A percentile compares a stretch with the other conserved stretches of the same genome.
These are phyloP conservation scores for Lathyrus sativus DNA, from an alignment of 306 rosid genomes.

Conservation along the genomic window DNA sequence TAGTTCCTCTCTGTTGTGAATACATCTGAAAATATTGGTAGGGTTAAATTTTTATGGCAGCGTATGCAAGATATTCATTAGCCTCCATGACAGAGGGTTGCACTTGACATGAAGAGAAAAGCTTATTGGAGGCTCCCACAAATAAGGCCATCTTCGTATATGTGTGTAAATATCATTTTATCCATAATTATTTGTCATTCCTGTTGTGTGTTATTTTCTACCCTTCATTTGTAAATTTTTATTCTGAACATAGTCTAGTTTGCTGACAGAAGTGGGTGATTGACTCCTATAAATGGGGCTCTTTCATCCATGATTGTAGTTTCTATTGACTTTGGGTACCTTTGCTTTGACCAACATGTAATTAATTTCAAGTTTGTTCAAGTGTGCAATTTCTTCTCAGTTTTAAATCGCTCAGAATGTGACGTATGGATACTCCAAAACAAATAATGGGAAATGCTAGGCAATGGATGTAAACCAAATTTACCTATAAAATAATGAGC, in stretches of 20 bases:
- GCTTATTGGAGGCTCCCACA: conserved; percentile 73
- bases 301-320: conserved; percentile 36
- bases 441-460: too few species aligned
- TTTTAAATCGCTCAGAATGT: not conserved
- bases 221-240: conserved; percentile 69
- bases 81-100: conserved; percentile 71
- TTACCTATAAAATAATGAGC: too few species aligned
- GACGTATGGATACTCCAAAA: not conserved
- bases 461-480: too few species aligned
- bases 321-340: conserved; percentile 36
- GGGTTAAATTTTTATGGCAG: conserved; percentile 50
- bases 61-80: conserved; percentile 80
- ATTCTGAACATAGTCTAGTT: conserved; percentile 48
- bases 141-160: conserved; percentile 86
- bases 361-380: conserved; percentile 43
- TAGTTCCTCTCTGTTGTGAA: conserved; percentile 46
- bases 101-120: conserved; percentile 49
- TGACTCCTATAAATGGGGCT: conserved; percentile 39
- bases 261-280: conserved; percentile 43
- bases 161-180: conserved; percentile 75
- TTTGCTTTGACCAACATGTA: conserved; percentile 43
- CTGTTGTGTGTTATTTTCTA: conserved; percentile 53
- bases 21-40: conserved; percentile 51
- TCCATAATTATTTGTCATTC: conserved; percentile 39
- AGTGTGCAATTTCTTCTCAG: conserved; percentile 30